Evolutionary conservation across 2,329 filamentous ascomycete species (phyloP).

Genomic region (Emmonsiellopsis sp.): DNA sequence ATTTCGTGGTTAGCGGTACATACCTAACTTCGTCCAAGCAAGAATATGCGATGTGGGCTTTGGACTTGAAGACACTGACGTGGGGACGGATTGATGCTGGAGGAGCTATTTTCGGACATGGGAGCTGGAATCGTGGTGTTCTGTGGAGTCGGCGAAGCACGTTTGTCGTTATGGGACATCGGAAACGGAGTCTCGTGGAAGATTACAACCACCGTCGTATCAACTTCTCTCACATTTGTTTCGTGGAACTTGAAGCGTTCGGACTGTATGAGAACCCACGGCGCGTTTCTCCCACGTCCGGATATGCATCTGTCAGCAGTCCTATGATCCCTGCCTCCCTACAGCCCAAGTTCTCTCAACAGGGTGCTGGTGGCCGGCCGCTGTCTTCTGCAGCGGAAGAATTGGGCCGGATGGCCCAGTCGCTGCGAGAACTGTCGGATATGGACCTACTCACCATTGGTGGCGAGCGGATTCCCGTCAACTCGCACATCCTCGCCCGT

Average conservation of each 20-base stretch:
- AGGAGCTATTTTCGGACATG: conserved; percentile 87
- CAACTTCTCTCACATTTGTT: conserved; percentile 93
- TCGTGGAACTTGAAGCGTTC: conserved; percentile 95
- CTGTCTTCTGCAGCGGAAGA: conserved; percentile 74
- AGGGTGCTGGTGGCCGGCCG: conserved; percentile 63
- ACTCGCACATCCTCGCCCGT: conserved; percentile 76
- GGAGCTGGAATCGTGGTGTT: conserved; percentile 94
- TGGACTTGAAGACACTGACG: conserved; percentile 77
- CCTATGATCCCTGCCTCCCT: conserved; percentile 50
- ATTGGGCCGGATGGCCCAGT: conserved; percentile 69
- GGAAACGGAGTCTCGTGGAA: conserved; percentile 86
- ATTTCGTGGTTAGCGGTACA: conserved; percentile 95
- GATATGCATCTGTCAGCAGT: conserved; percentile 74
- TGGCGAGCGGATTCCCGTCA: conserved; percentile 86
- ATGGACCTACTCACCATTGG: conserved; percentile 94
- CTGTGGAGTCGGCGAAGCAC: conserved; percentile 89
- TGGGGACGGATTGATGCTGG: conserved; percentile 96
- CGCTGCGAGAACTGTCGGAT: conserved; percentile 76
- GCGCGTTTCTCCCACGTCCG: conserved; percentile 65
- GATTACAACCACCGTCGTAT: conserved; percentile 97
- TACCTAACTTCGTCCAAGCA: conserved; percentile 97
- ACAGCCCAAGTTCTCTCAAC: conserved; percentile 39
- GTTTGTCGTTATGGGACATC: conserved; percentile 90
- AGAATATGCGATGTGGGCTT: conserved; percentile 92
- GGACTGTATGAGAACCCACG: conserved; percentile 94